These are phyloP conservation scores for Tuber indicum DNA, from an alignment of 495 filamentous ascomycete genomes.

Conservation along the genomic window DNA sequence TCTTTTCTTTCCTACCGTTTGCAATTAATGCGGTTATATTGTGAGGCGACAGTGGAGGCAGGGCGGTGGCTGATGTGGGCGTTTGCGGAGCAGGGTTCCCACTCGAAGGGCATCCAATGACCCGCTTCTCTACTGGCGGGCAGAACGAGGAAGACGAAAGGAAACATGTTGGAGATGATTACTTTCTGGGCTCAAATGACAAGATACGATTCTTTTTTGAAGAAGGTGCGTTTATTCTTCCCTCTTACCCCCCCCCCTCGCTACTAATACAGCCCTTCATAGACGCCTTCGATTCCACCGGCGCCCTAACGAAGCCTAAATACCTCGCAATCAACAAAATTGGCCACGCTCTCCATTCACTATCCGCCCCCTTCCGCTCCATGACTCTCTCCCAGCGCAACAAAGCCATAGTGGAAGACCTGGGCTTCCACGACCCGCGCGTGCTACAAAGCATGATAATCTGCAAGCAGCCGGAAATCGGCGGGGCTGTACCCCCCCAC, in stretches of 20 bases:
- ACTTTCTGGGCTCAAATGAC: conserved; percentile 83
- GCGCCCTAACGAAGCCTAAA: conserved; percentile 66
- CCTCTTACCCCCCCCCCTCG: neutral
- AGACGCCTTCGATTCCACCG: conserved; percentile 60
- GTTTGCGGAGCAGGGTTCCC: conserved; percentile 50
- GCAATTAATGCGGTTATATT: neutral
- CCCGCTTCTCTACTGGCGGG: conserved; percentile 77
- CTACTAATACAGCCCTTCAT: neutral
- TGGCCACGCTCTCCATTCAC: conserved; percentile 76
- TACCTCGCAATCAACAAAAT: conserved; percentile 89
- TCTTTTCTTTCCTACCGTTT: neutral
- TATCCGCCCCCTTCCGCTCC: conserved; percentile 63
- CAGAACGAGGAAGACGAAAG: conserved; percentile 49
- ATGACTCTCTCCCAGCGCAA: conserved; percentile 53
- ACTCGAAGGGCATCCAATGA: conserved; percentile 78
- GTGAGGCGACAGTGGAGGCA: neutral
- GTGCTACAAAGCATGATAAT: conserved; percentile 94
- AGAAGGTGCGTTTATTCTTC: conserved; percentile 51
- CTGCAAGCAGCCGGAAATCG: conserved; percentile 95
- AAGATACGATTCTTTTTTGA: conserved; percentile 98
- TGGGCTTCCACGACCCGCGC: conserved; percentile 68
- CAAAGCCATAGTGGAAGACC: conserved; percentile 56
- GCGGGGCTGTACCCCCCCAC: conserved; percentile 77
- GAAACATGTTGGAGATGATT: conserved; percentile 82
- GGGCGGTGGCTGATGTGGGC: neutral